These are phyloP conservation scores for Clavispora santaluciae DNA, from an alignment of 805 yeast species.

Conservation along the genomic window DNA sequence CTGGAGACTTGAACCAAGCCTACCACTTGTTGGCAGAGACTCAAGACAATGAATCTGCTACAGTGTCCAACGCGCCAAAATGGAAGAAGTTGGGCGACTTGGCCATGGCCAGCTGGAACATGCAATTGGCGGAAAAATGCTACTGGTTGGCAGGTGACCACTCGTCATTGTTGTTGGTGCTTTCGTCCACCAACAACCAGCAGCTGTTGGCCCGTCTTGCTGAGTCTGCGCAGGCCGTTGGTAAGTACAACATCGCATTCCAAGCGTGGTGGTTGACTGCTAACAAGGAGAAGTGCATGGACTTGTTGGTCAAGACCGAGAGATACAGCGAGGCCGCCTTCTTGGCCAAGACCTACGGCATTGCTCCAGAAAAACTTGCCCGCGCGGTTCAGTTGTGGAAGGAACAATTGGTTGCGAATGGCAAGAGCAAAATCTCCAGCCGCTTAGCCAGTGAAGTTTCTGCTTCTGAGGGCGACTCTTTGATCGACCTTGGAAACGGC, in stretches of 20 bases:
- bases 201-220: slow-evolving; percentile 61
- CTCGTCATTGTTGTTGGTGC: slow-evolving; percentile 73
- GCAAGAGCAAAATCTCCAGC: slow-evolving; percentile 55
- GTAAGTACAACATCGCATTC: slow-evolving; percentile 86
- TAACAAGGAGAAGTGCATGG: slow-evolving; percentile 57
- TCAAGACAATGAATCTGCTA: slow-evolving; percentile 45
- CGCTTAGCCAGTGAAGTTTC: slow-evolving; percentile 48
- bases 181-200: slow-evolving; percentile 74
- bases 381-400: slow-evolving; percentile 65
- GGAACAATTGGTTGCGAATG: slow-evolving; percentile 42
- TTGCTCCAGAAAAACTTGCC: slow-evolving; percentile 35
- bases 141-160: slow-evolving; percentile 76
- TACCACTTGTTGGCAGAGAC: slow-evolving; percentile 39
- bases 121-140: slow-evolving; percentile 73
- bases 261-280: slow-evolving; percentile 87
- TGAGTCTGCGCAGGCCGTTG: slow-evolving; percentile 58
- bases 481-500: slow-evolving; percentile 15
- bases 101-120: slow-evolving; percentile 73
- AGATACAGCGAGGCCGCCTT: slow-evolving; percentile 83
- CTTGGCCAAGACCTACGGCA: slow-evolving; percentile 67
- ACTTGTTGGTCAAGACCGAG: slow-evolving; percentile 60
- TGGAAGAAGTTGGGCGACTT: slow-evolving; percentile 93
- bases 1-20: slow-evolving; percentile 71
- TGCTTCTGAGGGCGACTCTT: slow-evolving; percentile 11
- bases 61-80: slow-evolving; percentile 41